These are phyloP conservation scores for Fusarium palustre DNA, from an alignment of 2,329 filamentous ascomycete genomes.

Conservation along the genomic window DNA sequence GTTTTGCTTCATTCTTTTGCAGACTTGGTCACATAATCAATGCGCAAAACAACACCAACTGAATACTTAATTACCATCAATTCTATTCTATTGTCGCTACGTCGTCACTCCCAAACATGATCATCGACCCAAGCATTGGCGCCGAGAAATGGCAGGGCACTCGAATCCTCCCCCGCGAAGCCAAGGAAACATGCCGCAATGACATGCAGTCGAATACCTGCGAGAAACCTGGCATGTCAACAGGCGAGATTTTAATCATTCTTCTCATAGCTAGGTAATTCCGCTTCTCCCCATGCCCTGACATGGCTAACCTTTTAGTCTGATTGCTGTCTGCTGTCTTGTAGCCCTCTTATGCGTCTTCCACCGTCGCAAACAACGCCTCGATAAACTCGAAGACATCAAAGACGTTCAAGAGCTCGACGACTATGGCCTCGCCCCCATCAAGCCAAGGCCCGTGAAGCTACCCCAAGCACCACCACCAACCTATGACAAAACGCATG, in stretches of 20 bases:
- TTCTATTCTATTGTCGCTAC: constrained; percentile 3
- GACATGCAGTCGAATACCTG: constrained; percentile 35
- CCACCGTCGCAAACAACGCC: constrained; percentile 36
- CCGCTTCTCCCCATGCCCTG: background rate
- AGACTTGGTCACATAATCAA: constrained; percentile 5
- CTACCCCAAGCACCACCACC: constrained; percentile 39
- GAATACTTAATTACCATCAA: constrained; percentile 21
- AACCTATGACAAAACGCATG: constrained; percentile 23
- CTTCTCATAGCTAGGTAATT: constrained; percentile 35
- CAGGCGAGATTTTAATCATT: constrained; percentile 28
- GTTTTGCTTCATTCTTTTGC: constrained; percentile 11
- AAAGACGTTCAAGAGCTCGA: constrained; percentile 46
- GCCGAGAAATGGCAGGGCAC: constrained; percentile 15
- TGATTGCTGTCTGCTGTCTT: constrained; percentile 26
- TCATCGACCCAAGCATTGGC: constrained; percentile 21
- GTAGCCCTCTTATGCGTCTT: constrained; percentile 35
- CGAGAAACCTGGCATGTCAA: constrained; percentile 39
- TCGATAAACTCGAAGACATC: constrained; percentile 40
- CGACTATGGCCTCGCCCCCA: constrained; percentile 42
- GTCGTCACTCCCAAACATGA: constrained; percentile 24
- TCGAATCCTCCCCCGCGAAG: constrained; percentile 37
- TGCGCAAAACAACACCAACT: background rate
- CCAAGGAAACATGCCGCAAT: constrained; percentile 36
- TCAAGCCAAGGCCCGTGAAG: constrained; percentile 4
- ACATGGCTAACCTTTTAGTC: constrained; percentile 17